Evolutionary conservation across 768 basidiomycete genomes (phyloP).

Genomic region (Kwoniella pini): DNA sequence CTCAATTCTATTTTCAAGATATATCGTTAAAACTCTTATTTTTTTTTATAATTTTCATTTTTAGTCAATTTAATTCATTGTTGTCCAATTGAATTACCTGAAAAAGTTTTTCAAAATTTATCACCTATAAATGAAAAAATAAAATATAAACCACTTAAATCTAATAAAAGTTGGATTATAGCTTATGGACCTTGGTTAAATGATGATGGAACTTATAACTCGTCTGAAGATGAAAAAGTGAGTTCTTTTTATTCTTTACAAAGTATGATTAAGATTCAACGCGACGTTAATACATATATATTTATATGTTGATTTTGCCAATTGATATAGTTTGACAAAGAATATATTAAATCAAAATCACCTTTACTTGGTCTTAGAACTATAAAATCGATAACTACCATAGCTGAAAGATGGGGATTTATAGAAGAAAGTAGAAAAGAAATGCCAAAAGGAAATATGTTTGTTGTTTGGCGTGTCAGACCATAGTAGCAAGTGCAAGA

Average conservation of each 20-base stretch:
- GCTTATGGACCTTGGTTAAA: conserved; percentile 33
- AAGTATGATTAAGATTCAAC: background rate
- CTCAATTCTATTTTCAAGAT: background rate
- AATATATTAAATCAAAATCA: conserved; percentile 24
- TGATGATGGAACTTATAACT: conserved; percentile 36
- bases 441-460: conserved; percentile 42
- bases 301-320: background rate
- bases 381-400: conserved; percentile 20
- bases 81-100: conserved; percentile 22
- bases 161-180: conserved; percentile 29
- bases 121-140: conserved; percentile 14
- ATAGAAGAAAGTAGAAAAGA: conserved; percentile 23
- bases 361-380: conserved; percentile 29
- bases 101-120: conserved; percentile 33
- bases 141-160: conserved; percentile 3
- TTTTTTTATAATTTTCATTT: background rate
- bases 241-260: conserved; percentile 1
- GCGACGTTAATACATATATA: no score
- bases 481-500: background rate
- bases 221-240: conserved; percentile 32
- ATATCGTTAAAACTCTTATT: background rate
- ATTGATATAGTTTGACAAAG: conserved; percentile 30
- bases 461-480: conserved; percentile 34
- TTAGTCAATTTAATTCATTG: conserved; percentile 44
- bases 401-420: conserved; percentile 36